Base-by-base conservation (phyloP, 2,329 filamentous ascomycete species). In the Penicillium sp. region DNA sequence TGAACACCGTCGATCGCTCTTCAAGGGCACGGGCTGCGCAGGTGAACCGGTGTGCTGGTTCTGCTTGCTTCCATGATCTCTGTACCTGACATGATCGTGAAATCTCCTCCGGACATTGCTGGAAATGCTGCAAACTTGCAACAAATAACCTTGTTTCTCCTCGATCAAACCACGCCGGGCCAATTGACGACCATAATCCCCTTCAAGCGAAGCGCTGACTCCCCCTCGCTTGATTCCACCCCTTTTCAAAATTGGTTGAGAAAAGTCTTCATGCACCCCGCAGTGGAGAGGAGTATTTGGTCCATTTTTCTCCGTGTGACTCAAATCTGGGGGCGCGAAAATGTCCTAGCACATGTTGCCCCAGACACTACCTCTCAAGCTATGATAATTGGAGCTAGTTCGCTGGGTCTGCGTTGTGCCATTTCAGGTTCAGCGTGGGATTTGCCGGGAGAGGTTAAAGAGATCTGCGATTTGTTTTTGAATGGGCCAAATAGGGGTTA, bases 251-350 rank as follows among this genome's bases (percentile, higher is more conserved):
- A 21, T 26, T 41, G 9, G 13, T 11, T 15, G 19, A 48, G 19
- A 48, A 48, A 15, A 48, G 19, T 23, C 46, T 26, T 46, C 19
- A 48, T 48, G 46, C 19, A 48, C 46, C 46, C 46, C 46, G 46
- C 46, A 48, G 46, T 48, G 21, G 46, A 26, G 19, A 23, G 46
- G 46, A 19, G 8, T n/a, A 23, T n/a, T 41, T 41, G 35, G 50
- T 53, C 29, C 19, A 38, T 7, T 52, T 38, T 41, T 41, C 35
- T 41, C 46, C 38, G 38, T 55, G 52, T 55, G 52, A 55, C 52
- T 55, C 50, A 53, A 53, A 41, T 41, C 35, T 26, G 50, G 50
- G 50, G 50, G n/a, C 50, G 17, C 35, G 19, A 29, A 21, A 35
- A 52, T 19, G 29, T 21, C 29, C 49, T 35, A 15, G 29, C 49